A percentile compares a stretch with the other conserved stretches of the same genome.
phyloP scores from a whole-genome alignment of 495 filamentous ascomycete species.

The Aspergillus asperescens region DNA sequence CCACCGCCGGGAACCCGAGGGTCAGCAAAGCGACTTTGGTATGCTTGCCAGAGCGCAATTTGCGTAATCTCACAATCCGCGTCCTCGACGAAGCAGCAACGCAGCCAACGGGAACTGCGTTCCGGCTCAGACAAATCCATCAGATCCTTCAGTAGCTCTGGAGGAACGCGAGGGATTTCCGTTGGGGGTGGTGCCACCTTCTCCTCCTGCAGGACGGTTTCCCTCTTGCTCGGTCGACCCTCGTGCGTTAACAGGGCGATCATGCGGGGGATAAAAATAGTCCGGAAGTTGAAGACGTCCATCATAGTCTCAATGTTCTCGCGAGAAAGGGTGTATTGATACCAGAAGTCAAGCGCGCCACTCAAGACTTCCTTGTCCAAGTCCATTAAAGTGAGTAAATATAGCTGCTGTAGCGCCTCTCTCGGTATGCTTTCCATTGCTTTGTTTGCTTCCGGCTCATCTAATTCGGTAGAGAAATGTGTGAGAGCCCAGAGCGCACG shows the following conservation, averaged over 20 bases:
- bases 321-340: constrained; percentile 82
- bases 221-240: constrained; percentile 40
- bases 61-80: constrained; percentile 82
- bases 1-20: constrained; percentile 44
- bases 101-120: constrained; percentile 76
- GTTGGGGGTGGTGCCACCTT: constrained; percentile 45
- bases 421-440: constrained; percentile 65
- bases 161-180: constrained; percentile 70
- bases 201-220: constrained; percentile 42
- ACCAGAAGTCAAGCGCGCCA: constrained; percentile 87
- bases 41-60: constrained; percentile 94
- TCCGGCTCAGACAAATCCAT: constrained; percentile 76
- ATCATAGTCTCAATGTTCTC: constrained; percentile 76
- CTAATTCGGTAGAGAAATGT: constrained; percentile 79
- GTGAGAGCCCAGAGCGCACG: constrained; percentile 78
- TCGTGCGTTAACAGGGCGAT: constrained; percentile 68
- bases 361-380: constrained; percentile 80
- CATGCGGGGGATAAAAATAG: constrained; percentile 65
- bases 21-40: constrained; percentile 72
- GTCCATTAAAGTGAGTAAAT: constrained; percentile 76
- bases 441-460: constrained; percentile 61
- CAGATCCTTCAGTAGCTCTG: constrained; percentile 70
- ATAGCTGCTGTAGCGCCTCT: constrained; percentile 59
- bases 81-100: constrained; percentile 73
- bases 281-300: constrained; percentile 56